Evolutionary conservation across 2,329 filamentous ascomycete species (phyloP).

Genomic region (Xylaria sp.): DNA sequence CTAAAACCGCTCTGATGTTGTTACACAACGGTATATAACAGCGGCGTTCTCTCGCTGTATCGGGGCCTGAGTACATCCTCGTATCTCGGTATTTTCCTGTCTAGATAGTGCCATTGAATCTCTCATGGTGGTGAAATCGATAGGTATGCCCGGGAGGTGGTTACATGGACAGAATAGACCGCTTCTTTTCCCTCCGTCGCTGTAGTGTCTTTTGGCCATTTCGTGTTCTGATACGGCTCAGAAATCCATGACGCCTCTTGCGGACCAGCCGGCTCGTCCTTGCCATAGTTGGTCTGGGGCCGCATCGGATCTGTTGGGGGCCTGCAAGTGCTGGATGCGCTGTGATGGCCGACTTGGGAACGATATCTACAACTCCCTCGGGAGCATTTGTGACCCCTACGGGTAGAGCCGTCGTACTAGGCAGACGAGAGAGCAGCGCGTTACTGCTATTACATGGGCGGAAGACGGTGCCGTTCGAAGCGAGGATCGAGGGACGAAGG

Average conservation of each 20-base stretch:
- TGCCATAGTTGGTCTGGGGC: constrained; percentile 68
- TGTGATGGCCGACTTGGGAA: constrained; percentile 60
- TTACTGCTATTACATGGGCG: constrained; percentile 46
- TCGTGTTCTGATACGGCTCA: constrained; percentile 61
- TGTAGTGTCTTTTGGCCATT: constrained; percentile 64
- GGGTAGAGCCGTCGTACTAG: constrained; percentile 34
- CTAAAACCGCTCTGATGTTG: constrained; percentile 45
- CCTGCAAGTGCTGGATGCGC: constrained; percentile 63
- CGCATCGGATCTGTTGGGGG: constrained; percentile 64
- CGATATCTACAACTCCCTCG: constrained; percentile 55
- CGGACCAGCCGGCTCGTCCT: constrained; percentile 65
- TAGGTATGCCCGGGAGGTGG: not conserved
- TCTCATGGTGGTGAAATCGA: not conserved
- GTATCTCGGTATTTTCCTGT: not conserved
- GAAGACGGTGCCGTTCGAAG: constrained; percentile 46
- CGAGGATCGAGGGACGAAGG: constrained; percentile 60
- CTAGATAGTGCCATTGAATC: not conserved
- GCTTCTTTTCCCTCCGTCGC: constrained; percentile 64
- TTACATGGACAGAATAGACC: constrained; percentile 56
- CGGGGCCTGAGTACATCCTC: not conserved
- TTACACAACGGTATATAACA: constrained; percentile 43
- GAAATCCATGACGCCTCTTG: constrained; percentile 69
- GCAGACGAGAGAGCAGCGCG: constrained; percentile 42
- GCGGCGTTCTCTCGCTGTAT: not conserved
- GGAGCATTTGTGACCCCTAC: constrained; percentile 30